These are phyloP conservation scores for Tolypocladium cylindrosporum DNA, from an alignment of 2,329 filamentous ascomycete species.

Conservation along the genomic window DNA sequence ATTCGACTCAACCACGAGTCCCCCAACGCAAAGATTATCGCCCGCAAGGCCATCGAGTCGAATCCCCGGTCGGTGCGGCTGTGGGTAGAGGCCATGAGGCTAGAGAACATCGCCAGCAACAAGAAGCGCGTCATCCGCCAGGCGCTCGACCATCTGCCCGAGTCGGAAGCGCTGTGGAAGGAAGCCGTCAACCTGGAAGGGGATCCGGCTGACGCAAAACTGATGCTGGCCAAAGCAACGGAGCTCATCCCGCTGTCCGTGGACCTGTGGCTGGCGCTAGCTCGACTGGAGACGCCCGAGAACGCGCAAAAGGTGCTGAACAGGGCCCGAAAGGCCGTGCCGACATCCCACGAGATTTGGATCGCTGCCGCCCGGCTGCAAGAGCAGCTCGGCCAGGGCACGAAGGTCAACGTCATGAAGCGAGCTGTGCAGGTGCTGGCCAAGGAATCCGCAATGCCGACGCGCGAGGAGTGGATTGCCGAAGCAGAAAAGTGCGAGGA, in stretches of 20 bases:
- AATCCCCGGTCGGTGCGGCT: constrained; percentile 81
- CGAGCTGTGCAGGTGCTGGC: constrained; percentile 81
- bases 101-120: constrained; percentile 71
- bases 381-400: constrained; percentile 71
- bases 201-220: constrained; percentile 73
- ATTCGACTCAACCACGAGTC: constrained; percentile 79
- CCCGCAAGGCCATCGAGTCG: constrained; percentile 82
- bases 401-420: constrained; percentile 87
- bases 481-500: constrained; percentile 93
- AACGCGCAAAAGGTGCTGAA: constrained; percentile 94
- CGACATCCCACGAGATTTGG: constrained; percentile 93
- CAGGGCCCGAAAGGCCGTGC: constrained; percentile 85
- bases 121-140: constrained; percentile 91
- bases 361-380: constrained; percentile 86
- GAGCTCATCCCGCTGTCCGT: constrained; percentile 91
- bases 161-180: constrained; percentile 97
- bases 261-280: constrained; percentile 90
- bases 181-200: constrained; percentile 94
- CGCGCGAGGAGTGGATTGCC: constrained; percentile 91
- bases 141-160: constrained; percentile 83
- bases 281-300: constrained; percentile 77
- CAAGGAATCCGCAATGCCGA: constrained; percentile 90
- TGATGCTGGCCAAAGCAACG: constrained; percentile 88
- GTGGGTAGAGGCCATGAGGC: constrained; percentile 91
- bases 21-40: constrained; percentile 91